Base-by-base conservation (phyloP, 192 early-diverging fungal species). In the Thamnidium elegans region DNA sequence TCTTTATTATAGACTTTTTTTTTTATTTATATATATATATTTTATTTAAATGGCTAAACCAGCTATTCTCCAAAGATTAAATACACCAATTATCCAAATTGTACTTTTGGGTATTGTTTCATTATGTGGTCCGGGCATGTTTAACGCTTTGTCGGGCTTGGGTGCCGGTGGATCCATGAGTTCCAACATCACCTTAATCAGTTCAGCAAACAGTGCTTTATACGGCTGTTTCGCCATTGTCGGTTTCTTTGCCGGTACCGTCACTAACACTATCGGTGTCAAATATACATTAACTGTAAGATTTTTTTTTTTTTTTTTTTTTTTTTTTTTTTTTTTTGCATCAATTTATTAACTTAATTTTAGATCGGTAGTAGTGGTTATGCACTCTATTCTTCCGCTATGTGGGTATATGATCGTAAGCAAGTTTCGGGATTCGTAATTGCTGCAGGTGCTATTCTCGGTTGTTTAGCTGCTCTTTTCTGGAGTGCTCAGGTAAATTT, bases 61-160 rank as follows among this genome's bases (percentile, higher is more conserved):
- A 20, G 11, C 36, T 20, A 13, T 55, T 26, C 3, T 55, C n/a
- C 39, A 45, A 60, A 42, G 47, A 50, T 51, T 58, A 3, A 81
- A 78, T 58, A 84, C 83, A 43, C 80, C 89, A 31, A 56, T 89
- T 73, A 78, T 77, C 47, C 90, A 92, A 70, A 84, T 92, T 55
- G 72, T 87, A 66, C 75, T 90, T 32, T 77, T 92, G 20, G 86
- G 88, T 39, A 75, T 92, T 47, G 82, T 92, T 10, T 89, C 86
- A 66, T 87, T 92, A 68, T 83, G 85, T 50, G 88, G 89, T 56
- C 90, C 90, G 7, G 90, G 90, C 10, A 90, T 90, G 87, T 90
- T 89, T 63, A 90, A 90, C 51, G 86, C 86, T 21, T 72, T 90
- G 2, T 51, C 54, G 6, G 71, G 71, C 6, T 39, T 72, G 34